These are phyloP conservation scores for Leptographium wingfieldii DNA, from an alignment of 2,329 filamentous ascomycete species.

Conservation along the genomic window DNA sequence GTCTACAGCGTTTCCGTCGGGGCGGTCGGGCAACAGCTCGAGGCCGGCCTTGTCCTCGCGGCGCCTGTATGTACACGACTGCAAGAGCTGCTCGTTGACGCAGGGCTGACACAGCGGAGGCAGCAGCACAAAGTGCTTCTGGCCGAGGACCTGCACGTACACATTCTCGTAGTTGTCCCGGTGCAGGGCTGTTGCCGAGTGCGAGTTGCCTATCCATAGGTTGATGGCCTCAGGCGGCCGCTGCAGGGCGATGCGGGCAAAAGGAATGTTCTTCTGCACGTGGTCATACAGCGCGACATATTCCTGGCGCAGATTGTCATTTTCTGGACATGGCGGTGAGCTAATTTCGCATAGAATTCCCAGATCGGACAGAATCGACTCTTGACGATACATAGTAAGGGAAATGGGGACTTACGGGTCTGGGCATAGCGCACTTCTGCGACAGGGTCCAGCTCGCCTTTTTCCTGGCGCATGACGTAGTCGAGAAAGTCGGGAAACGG, in stretches of 20 bases:
- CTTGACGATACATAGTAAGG: neutral
- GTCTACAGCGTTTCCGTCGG: conserved; percentile 17
- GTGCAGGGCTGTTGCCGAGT: conserved; percentile 59
- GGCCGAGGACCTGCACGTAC: conserved; percentile 62
- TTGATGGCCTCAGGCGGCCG: conserved; percentile 62
- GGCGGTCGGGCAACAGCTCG: conserved; percentile 15
- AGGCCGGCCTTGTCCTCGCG: conserved; percentile 14
- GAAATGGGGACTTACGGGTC: conserved; percentile 41
- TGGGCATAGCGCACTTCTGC: conserved; percentile 58
- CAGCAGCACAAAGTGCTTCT: conserved; percentile 63
- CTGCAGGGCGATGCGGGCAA: conserved; percentile 58
- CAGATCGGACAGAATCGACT: neutral
- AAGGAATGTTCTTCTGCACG: conserved; percentile 53
- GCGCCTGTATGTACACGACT: conserved; percentile 46
- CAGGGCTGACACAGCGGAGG: conserved; percentile 59
- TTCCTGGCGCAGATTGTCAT: conserved; percentile 68
- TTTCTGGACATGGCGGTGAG: conserved; percentile 35
- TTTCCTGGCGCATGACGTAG: conserved; percentile 47
- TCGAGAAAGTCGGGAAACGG: conserved; percentile 49
- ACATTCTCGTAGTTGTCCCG: conserved; percentile 81
- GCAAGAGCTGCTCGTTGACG: conserved; percentile 49
- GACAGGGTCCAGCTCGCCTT: conserved; percentile 14
- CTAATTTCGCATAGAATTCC: no score
- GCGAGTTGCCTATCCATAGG: conserved; percentile 67
- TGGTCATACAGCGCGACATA: conserved; percentile 51